Evolutionary conservation across 768 basidiomycete species (phyloP), one percentile per base, ranked within the genome.

Genomic region (Mycena galopus): DNA sequence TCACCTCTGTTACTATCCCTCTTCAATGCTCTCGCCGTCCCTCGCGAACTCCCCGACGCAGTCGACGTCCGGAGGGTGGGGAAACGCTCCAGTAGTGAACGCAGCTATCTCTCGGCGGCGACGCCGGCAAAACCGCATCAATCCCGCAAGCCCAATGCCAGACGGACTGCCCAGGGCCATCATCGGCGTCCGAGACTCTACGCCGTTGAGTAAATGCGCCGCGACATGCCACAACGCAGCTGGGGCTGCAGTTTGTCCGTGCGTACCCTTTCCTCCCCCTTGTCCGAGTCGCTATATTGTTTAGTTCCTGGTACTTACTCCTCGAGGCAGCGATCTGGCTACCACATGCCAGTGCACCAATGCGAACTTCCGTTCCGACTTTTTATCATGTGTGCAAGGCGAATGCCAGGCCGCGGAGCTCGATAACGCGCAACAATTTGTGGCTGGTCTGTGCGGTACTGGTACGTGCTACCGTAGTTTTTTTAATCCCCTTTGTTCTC

Each of bases 341-440:
- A 56, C 53, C 29, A 56, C 53, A 29, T 56, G 53, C 53, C 53
- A 56, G 53, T 56, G 53, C 53, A 32, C 29, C 53, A 56, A 56
- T 56, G 53, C 53, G 16, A 56, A 56, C 30, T 56, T 56, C 53
- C 53, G 53, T 30, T 55, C 17, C 53, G 53, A 56, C 53, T 56
- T 56, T 32, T 56, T 56, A 56, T 56, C 29, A 32, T 55, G 53
- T 29, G 53, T 56, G 30, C 53, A 56, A 56, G 53, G 25, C 51
- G 51, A 53, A 53, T 53, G 51, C 51, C 51, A 53, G 51, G 25
- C 51, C 51, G 51, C 51, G 29, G 53, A 56, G 30, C 29, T 56
- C 19, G 53, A 30, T 30, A 56, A 32, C 53, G 29, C 19, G 27
- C 29, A 56, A 30, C 27, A 56, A 32, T 56, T 56, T 56, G 27